phyloP scores from a whole-genome alignment of 2,329 filamentous ascomycete genomes.

The Immersiporthe knoxdaviesiana region DNA sequence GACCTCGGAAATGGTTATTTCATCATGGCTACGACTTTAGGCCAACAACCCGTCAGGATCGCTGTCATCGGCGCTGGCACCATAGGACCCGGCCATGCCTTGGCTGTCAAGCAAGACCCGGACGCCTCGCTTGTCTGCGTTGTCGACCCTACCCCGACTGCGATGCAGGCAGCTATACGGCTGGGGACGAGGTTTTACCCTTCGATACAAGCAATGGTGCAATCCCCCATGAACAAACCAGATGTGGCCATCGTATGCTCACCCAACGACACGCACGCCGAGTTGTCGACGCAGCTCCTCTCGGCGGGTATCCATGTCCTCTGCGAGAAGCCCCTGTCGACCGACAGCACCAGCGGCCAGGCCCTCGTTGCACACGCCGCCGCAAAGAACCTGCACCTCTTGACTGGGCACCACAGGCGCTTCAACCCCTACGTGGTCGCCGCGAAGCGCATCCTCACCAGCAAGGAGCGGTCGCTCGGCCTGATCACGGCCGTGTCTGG shows the following conservation, averaged over 20 bases:
- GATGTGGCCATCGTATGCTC: conserved; percentile 62
- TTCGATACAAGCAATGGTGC: conserved; percentile 48
- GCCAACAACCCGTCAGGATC: conserved; percentile 27
- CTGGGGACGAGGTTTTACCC: conserved; percentile 33
- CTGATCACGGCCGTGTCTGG: conserved; percentile 55
- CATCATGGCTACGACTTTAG: not conserved
- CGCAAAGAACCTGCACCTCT: conserved; percentile 43
- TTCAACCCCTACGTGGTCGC: conserved; percentile 61
- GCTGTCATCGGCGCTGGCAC: conserved; percentile 39
- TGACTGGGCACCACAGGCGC: conserved; percentile 62
- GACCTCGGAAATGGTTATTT: not conserved
- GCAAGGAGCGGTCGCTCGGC: conserved; percentile 45
- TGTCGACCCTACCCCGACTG: conserved; percentile 37
- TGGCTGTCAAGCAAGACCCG: conserved; percentile 33
- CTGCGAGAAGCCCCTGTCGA: conserved; percentile 60
- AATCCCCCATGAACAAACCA: conserved; percentile 42
- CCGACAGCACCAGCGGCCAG: conserved; percentile 42
- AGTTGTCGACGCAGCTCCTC: conserved; percentile 53
- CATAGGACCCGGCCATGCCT: conserved; percentile 40
- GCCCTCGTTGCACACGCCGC: conserved; percentile 37
- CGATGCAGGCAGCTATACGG: conserved; percentile 31
- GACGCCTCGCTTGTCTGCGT: conserved; percentile 36
- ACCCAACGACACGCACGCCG: conserved; percentile 61
- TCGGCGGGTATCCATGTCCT: conserved; percentile 54
- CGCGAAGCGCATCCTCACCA: conserved; percentile 48